phyloP scores from a whole-genome alignment of 345 rosid species.

The Microcos paniculata region DNA sequence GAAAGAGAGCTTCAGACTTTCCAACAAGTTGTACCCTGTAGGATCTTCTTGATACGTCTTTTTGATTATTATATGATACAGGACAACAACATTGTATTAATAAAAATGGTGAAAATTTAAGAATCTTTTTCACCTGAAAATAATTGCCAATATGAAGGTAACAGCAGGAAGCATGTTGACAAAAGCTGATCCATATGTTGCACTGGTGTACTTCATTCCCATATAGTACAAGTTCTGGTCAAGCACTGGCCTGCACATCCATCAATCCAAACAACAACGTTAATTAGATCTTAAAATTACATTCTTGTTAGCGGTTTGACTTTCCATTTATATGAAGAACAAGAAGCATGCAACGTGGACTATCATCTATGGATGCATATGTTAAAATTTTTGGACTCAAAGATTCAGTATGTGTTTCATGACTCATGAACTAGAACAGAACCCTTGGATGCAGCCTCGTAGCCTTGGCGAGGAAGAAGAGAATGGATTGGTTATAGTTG shows the following conservation, averaged over 20 bases:
- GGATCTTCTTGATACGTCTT: neutral
- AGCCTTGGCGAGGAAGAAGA: neutral
- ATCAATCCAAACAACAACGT: neutral
- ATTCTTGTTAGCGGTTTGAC: neutral
- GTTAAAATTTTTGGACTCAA: neutral
- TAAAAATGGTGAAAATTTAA: neutral
- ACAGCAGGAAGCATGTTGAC: constrained; percentile 82
- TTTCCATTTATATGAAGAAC: neutral
- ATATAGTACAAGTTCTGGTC: constrained; percentile 81
- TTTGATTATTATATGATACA: constrained; percentile 2
- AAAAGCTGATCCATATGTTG: constrained; percentile 74
- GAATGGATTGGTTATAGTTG: neutral
- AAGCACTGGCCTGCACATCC: constrained; percentile 67
- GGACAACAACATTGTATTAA: neutral
- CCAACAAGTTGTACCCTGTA: neutral
- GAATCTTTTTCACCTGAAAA: constrained; percentile 58
- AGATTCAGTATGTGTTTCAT: neutral
- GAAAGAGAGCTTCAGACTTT: neutral
- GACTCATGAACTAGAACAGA: neutral
- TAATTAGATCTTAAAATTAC: neutral
- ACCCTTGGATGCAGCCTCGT: neutral
- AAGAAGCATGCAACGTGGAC: neutral
- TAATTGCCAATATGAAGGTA: constrained; percentile 79
- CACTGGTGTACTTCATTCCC: constrained; percentile 86
- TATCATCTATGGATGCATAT: neutral